Base-by-base conservation (phyloP, 2,329 filamentous ascomycete species). In the Ilyonectria robusta region DNA sequence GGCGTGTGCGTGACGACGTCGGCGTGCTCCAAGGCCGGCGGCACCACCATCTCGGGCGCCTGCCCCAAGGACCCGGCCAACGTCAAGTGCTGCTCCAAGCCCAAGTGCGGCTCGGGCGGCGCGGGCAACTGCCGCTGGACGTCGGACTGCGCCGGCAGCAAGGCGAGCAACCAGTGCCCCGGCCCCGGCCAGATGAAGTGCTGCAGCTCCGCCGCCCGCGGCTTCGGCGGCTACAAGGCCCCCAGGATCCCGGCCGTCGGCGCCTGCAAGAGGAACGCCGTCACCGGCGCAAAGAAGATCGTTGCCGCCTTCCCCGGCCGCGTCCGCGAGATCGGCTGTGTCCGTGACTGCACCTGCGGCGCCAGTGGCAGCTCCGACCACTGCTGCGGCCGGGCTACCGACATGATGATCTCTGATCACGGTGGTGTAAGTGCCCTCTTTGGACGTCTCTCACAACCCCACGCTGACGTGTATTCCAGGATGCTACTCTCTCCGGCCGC, bases 61-160 rank as follows among this genome's bases (percentile, higher is more conserved):
- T 84, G 83, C 68, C 81, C 82, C 6, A 69, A 74, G 21, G 81
- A 83, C 66, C 67, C 78, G 2, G 70, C 72, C 62, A 71, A 80
- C 73, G 74, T 85, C 58, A 79, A 80, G 64, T 84, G 82, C 78
- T 84, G 83, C 76, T 80, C 77, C 70, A 84, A 84, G 67, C 66
- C 81, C 4, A 58, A 66, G 2, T 84, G 83, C 68, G 73, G 72
- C 47, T 75, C 71, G 62, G 75, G 76, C 21, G 53, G 64, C 37
- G 62, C 55, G 4, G 81, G 81, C 50, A 81, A 81, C 72, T 83
- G 81, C 65, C 77, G 79, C 64, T 84, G 79, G 79, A 60, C 68
- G 2, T 79, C 76, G 33, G 79, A 83, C 73, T 84, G 81, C 64
- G 76, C 67, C 26, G 81, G 80, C 51, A 73, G 67, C 26, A 69